phyloP scores from a whole-genome alignment of 164 flowering plant genomes.

The Liriodendron chinense region DNA sequence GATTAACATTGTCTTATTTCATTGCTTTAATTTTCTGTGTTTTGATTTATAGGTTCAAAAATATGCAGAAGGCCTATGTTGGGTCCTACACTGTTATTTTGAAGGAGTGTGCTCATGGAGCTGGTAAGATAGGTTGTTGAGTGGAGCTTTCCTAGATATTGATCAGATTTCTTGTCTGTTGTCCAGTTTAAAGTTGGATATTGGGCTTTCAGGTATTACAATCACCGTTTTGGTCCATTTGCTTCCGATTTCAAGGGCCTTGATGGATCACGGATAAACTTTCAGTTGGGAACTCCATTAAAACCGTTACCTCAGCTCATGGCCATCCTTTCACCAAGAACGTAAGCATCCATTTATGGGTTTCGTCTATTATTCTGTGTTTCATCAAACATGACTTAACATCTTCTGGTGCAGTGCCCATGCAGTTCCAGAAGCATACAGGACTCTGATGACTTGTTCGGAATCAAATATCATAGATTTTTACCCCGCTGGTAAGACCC shows the following conservation, averaged over 20 bases:
- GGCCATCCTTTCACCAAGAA: constrained; percentile 53
- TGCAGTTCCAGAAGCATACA: constrained; percentile 37
- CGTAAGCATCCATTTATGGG: constrained; percentile 21
- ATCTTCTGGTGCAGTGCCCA: constrained; percentile 21
- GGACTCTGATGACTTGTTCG: constrained; percentile 25
- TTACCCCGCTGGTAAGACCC: constrained; percentile 33
- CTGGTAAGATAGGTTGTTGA: constrained; percentile 33
- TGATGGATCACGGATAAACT: constrained; percentile 18
- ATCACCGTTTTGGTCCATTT: constrained; percentile 50
- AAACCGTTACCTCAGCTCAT: constrained; percentile 56
- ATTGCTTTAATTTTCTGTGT: too few relatives aligned
- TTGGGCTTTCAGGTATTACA: constrained; percentile 39
- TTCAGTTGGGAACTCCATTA: constrained; percentile 43
- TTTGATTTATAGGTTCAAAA: constrained; percentile 29
- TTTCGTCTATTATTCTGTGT: neutral
- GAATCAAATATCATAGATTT: constrained; percentile 31
- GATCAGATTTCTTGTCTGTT: neutral
- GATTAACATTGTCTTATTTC: too few relatives aligned
- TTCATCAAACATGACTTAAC: neutral
- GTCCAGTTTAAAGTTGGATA: neutral
- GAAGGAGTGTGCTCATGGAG: constrained; percentile 53
- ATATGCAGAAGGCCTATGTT: constrained; percentile 52
- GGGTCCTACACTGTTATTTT: constrained; percentile 50
- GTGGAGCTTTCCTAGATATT: neutral
- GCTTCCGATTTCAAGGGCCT: constrained; percentile 56